phyloP scores from a whole-genome alignment of 2,329 filamentous ascomycete species.

The Phialophora chinensis region DNA sequence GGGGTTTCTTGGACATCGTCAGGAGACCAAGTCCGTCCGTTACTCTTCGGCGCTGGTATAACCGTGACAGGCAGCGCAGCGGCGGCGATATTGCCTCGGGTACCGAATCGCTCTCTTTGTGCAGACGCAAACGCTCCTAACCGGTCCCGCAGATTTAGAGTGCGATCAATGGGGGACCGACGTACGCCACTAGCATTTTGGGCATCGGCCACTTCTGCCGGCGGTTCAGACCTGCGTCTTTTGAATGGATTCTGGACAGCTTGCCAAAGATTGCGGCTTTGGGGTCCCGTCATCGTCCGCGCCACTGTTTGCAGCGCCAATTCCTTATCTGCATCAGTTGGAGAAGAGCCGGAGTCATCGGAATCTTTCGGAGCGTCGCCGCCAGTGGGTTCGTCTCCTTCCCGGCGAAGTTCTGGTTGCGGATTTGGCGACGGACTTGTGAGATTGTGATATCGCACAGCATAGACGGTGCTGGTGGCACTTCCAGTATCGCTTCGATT shows the following conservation, averaged over 20 bases:
- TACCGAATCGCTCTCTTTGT: slow-evolving; percentile 52
- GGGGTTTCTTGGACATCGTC: slow-evolving; percentile 40
- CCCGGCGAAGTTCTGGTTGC: slow-evolving; percentile 15
- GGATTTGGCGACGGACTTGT: slow-evolving; percentile 52
- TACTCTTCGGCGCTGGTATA: slow-evolving; percentile 64
- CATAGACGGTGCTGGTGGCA: slow-evolving; percentile 68
- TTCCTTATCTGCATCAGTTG: slow-evolving; percentile 27
- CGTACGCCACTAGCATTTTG: slow-evolving; percentile 53
- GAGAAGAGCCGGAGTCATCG: slow-evolving; percentile 21
- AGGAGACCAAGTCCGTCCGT: slow-evolving; percentile 62
- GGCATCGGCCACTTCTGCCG: slow-evolving; percentile 64
- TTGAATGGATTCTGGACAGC: slow-evolving; percentile 64
- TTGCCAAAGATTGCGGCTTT: slow-evolving; percentile 54
- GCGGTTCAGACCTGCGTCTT: slow-evolving; percentile 62
- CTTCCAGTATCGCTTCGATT: slow-evolving; percentile 67
- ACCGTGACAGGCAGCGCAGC: slow-evolving; percentile 63
- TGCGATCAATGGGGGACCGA: slow-evolving; percentile 35
- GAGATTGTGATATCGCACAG: slow-evolving; percentile 65
- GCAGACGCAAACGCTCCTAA: slow-evolving; percentile 58
- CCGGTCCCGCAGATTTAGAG: slow-evolving; percentile 52
- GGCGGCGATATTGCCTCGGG: slow-evolving; percentile 45
- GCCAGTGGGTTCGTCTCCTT: background rate
- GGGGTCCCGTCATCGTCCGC: slow-evolving; percentile 39
- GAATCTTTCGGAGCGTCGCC: slow-evolving; percentile 22
- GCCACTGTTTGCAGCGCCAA: slow-evolving; percentile 34